Evolutionary conservation across 2,329 filamentous ascomycete genomes (phyloP).

Genomic region (Sclerotinia glacialis): DNA sequence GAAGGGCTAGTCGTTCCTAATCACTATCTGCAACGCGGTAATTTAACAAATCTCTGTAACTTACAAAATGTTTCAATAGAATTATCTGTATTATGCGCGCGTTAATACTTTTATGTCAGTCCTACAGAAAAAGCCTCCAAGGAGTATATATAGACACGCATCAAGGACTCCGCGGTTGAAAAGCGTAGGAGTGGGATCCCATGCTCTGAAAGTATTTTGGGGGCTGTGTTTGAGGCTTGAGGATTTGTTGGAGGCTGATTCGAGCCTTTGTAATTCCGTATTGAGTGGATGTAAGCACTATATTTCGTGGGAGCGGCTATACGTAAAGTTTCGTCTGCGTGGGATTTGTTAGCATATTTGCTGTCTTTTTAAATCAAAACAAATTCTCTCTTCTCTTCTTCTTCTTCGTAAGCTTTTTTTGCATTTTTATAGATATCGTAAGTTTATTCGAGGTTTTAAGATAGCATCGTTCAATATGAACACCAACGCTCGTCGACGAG

Average conservation of each 20-base stretch:
- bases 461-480: constrained; percentile 6
- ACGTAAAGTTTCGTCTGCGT: constrained; percentile 14
- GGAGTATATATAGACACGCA: background rate
- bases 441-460: background rate
- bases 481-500: constrained; percentile 12
- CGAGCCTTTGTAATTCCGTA: background rate
- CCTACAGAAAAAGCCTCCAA: background rate
- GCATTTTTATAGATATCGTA: too few species aligned
- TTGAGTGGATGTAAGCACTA: constrained; percentile 10
- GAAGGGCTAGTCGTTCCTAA: too few species aligned
- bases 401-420: background rate
- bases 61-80: background rate
- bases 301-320: constrained; percentile 1
- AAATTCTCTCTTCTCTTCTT: background rate
- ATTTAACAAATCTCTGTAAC: background rate
- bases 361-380: constrained; percentile 17
- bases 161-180: background rate
- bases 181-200: background rate
- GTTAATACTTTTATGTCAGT: background rate
- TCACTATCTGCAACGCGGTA: too few species aligned
- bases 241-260: background rate
- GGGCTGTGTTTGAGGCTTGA: background rate
- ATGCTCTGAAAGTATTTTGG: background rate
- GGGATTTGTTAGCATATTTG: background rate
- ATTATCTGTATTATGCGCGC: background rate